Evolutionary conservation across 768 basidiomycete species (phyloP).

Genomic region (Boletales sp.): DNA sequence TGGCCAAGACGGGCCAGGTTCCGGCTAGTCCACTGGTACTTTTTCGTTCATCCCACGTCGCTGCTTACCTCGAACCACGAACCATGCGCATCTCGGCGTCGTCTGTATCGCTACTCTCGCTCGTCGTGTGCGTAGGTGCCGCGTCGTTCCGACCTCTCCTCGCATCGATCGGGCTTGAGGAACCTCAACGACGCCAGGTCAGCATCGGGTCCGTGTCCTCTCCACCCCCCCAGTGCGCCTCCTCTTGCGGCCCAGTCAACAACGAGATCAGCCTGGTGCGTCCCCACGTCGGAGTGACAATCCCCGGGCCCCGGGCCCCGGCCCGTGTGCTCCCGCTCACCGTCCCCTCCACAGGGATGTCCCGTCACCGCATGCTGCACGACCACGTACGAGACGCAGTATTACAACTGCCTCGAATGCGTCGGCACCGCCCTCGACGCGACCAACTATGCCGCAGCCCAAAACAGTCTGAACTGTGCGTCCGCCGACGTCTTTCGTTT

Average conservation of each 20-base stretch:
- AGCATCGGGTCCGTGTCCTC: slow-evolving; percentile 4
- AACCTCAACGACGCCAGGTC: slow-evolving; percentile 14
- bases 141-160: slow-evolving; percentile 3
- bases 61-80: slow-evolving; percentile 7
- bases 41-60: slow-evolving; percentile 1
- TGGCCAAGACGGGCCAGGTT: too few species aligned
- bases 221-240: slow-evolving; percentile 22
- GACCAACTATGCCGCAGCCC: slow-evolving; percentile 27
- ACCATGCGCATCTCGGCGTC: slow-evolving; percentile 11
- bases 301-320: too few species aligned
- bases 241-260: slow-evolving; percentile 22
- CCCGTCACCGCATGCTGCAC: slow-evolving; percentile 37
- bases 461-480: slow-evolving; percentile 36
- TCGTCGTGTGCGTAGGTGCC: background rate
- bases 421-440: slow-evolving; percentile 26
- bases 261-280: slow-evolving; percentile 23
- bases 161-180: background rate
- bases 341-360: slow-evolving; percentile 19
- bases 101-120: slow-evolving; percentile 1
- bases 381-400: slow-evolving; percentile 34
- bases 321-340: background rate
- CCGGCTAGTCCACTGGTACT: too few species aligned
- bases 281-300: slow-evolving; percentile 8
- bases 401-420: slow-evolving; percentile 43
- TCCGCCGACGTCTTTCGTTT: background rate